Conservation (phyloP, 768 basidiomycete species). For the Lentinula detonsa region DNA sequence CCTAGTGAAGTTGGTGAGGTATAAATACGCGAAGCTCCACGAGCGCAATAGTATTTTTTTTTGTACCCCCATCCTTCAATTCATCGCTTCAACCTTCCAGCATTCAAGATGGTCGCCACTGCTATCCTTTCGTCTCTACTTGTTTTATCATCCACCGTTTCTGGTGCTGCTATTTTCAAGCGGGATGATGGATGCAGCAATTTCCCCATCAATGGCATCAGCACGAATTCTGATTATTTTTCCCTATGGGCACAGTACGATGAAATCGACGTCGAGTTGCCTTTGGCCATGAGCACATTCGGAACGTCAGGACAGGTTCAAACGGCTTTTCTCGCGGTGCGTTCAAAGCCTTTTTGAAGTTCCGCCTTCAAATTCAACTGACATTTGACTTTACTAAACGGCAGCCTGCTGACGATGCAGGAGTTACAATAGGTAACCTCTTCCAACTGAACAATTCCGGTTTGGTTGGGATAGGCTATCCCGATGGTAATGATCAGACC, state of each 20-base stretch:
- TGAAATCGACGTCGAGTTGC: background rate
- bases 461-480: background rate
- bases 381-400: background rate
- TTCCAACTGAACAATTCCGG: constrained; percentile 2
- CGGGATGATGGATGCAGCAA: background rate
- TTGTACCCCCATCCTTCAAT: background rate
- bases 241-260: background rate
- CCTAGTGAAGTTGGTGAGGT: background rate
- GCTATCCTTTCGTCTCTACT: background rate
- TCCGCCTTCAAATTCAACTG: no score
- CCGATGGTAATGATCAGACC: background rate
- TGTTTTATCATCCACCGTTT: background rate
- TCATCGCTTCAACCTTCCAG: background rate
- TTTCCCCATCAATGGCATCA: background rate
- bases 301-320: background rate
- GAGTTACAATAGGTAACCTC: background rate
- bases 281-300: constrained; percentile 3
- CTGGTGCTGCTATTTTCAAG: background rate
- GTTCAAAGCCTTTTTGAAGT: background rate
- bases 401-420: background rate
- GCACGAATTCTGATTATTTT: background rate
- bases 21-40: background rate
- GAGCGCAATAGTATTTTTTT: background rate
- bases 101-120: background rate
- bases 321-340: background rate